Conservation (phyloP, 2,329 filamentous ascomycete genomes). For the Sclerotinia borealis region DNA sequence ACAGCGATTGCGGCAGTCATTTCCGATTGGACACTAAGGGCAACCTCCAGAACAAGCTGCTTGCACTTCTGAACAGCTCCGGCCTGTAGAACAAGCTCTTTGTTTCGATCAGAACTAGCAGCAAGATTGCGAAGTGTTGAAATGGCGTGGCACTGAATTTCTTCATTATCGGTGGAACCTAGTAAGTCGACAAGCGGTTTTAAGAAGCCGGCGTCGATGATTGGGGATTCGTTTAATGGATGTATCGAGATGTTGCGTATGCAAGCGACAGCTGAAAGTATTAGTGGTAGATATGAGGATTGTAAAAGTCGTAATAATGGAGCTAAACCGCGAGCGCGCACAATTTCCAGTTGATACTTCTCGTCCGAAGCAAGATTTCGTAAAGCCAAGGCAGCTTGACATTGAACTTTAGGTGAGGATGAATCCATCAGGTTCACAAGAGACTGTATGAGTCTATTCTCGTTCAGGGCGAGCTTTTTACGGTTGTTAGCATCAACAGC, state of each 20-base stretch:
- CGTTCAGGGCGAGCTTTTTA: constrained; percentile 83
- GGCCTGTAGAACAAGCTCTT: constrained; percentile 92
- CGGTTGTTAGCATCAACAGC: constrained; percentile 89
- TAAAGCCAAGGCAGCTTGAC: constrained; percentile 88
- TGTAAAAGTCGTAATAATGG: constrained; percentile 85
- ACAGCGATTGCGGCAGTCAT: constrained; percentile 99
- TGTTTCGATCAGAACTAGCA: constrained; percentile 95
- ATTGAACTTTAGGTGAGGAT: constrained; percentile 94
- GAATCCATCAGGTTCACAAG: constrained; percentile 97
- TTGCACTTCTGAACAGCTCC: constrained; percentile 98
- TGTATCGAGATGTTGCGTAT: constrained; percentile 99
- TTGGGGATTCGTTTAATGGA: constrained; percentile 93
- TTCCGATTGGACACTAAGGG: constrained; percentile 91
- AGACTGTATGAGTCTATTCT: constrained; percentile 86
- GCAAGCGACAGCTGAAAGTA: constrained; percentile 93
- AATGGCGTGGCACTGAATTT: constrained; percentile 98
- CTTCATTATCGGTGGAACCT: constrained; percentile 93
- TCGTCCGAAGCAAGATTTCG: constrained; percentile 96
- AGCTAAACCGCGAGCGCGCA: constrained; percentile 76
- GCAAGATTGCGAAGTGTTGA: constrained; percentile 93
- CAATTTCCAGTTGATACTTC: constrained; percentile 97
- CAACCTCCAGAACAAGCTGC: constrained; percentile 87
- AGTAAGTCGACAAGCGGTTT: constrained; percentile 90
- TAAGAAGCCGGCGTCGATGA: constrained; percentile 95
- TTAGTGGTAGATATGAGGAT: constrained; percentile 91